These are phyloP conservation scores for Podospora comata DNA, from an alignment of 495 filamentous ascomycete species.

Conservation along the genomic window DNA sequence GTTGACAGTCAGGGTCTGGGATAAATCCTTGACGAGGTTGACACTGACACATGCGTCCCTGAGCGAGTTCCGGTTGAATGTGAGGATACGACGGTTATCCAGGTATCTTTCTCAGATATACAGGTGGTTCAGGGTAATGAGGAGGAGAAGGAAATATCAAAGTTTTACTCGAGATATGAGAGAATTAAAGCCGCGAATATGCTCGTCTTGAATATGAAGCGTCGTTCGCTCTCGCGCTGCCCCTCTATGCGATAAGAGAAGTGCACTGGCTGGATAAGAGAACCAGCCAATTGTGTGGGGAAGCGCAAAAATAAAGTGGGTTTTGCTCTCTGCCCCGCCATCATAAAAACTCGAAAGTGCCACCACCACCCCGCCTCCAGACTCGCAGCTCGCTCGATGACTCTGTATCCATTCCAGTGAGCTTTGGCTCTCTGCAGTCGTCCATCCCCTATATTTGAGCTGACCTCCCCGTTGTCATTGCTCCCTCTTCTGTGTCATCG, in stretches of 20 bases:
- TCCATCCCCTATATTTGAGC: constrained; percentile 1
- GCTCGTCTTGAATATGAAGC: not conserved
- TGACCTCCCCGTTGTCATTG: not conserved
- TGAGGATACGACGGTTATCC: not conserved
- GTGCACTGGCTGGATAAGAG: not conserved
- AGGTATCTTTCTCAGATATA: not conserved
- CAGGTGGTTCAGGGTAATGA: not conserved
- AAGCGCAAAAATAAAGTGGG: constrained; percentile 1
- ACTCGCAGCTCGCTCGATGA: constrained; percentile 14
- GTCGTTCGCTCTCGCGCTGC: not conserved
- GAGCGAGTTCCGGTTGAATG: not conserved
- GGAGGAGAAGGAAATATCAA: not conserved
- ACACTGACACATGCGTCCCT: not conserved
- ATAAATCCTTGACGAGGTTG: not conserved
- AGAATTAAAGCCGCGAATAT: not conserved
- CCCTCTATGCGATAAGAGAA: constrained; percentile 4
- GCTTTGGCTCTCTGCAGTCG: constrained; percentile 25
- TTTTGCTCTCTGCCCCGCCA: constrained; percentile 9
- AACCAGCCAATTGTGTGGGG: not conserved
- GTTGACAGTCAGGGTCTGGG: not conserved
- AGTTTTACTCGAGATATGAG: not conserved
- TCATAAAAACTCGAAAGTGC: constrained; percentile 20
- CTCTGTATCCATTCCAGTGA: constrained; percentile 15
- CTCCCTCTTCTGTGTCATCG: constrained; percentile 8
- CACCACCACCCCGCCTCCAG: constrained; percentile 22